Evolutionary conservation across 441 rosid genomes (phyloP).

Genomic region (Populus hybrid): DNA sequence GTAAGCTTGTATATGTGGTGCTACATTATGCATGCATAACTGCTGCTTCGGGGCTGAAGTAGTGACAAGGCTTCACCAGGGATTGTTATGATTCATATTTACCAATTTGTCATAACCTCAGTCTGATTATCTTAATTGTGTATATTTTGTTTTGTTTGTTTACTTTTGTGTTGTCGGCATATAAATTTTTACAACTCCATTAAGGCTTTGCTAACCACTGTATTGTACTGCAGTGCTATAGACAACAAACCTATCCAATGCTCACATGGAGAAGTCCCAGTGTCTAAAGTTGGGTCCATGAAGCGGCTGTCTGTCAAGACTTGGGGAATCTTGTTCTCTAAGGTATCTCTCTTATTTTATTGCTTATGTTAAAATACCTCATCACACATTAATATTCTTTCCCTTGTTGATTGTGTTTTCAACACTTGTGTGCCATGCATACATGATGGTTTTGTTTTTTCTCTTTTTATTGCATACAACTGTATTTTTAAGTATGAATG

Average conservation of each 20-base stretch:
- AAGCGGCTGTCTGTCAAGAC: constrained; percentile 78
- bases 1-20: constrained; percentile 46
- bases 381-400: neutral
- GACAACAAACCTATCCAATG: constrained; percentile 86
- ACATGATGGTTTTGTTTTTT: neutral
- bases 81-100: neutral
- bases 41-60: neutral
- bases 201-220: neutral
- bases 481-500: neutral
- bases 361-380: neutral
- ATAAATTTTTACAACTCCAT: neutral
- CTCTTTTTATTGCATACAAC: neutral
- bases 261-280: constrained; percentile 75
- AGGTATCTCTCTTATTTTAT: constrained; percentile 42
- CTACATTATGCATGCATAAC: constrained; percentile 1
- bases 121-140: neutral
- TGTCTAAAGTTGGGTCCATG: constrained; percentile 64
- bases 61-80: neutral
- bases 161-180: neutral
- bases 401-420: neutral
- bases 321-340: constrained; percentile 68
- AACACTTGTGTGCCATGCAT: neutral
- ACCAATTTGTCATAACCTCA: neutral
- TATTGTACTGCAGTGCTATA: constrained; percentile 46
- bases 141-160: neutral